Evolutionary conservation across 129 eudicot genomes (phyloP), one percentile per base, ranked within the genome.

Genomic region (Arctium lappa): DNA sequence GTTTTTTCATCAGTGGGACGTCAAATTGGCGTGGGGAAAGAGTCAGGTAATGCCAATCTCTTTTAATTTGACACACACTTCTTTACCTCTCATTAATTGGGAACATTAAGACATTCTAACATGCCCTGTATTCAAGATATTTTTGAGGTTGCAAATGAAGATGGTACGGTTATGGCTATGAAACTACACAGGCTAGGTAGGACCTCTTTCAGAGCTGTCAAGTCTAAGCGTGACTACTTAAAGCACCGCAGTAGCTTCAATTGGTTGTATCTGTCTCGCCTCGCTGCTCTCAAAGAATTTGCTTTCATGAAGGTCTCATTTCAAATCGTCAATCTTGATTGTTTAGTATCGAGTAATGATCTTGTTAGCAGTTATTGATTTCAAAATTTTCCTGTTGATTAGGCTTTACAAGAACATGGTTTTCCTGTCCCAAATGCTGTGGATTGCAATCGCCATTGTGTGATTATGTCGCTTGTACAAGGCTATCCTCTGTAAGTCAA

Each of bases 371-470:
- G 74, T 76, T 66, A 38, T 12, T 65, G 75, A 65, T 42, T 32
- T 76, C 1, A 36, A 39, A 31, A 6, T 12, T 46, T 29, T 73
- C 13, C 69, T 16, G 18, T 16, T 80, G 83, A 33, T 65, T 86
- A 95, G 99, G 97, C 99, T n/a, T 85, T 95, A 90, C 88, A 89
- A 83, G 97, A 93, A 72, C 97, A 93, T 84, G 95, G 90, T 76
- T 95, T 95, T 85, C 98, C 99, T 39, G 99, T 95, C 44, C 99
- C 99, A 65, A 71, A 93, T 77, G 99, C 99, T 2, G 88, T 95
- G 79, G 99, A 95, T 72, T 93, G 99, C 88, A 95, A 95, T 83
- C 88, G 99, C 30, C 97, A 95, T 87, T 95, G 99, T 84, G 98
- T 95, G 69, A 79, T 95, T 78, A 93, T 95, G 99, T 93, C 97